Evolutionary conservation across 441 rosid species (phyloP), one percentile per base, ranked within the genome.

Genomic region (Arabidopsis hybrid): DNA sequence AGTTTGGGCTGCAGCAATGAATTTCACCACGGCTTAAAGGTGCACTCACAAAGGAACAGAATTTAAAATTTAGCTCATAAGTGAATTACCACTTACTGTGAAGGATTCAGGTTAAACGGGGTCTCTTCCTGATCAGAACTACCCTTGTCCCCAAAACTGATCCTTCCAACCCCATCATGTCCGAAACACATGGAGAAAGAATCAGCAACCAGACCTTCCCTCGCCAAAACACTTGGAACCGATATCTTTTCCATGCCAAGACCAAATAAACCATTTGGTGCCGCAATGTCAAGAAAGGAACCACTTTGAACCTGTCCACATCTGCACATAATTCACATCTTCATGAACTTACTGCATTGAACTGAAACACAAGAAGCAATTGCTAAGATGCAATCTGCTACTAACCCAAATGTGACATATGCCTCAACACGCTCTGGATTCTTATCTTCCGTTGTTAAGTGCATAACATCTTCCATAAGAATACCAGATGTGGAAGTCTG

Each of bases 401-500:
- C 93, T 74, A 67, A 89, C 99, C 97, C 89, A 35, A 87, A 91
- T 57, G 92, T 89, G 65, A 91, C 83, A 64, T 86, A 86, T 13
- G 93, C 89, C 79, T 87, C 75, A 21, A 88, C 82, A 68, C 79
- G 78, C 81, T 89, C 84, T 7, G 67, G 82, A 60, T 64, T 76
- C 63, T 72, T 63, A 65, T 87, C 82, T 74, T 85, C 92, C 0
- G 91, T 73, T 8, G 82, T 82, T 56, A 92, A 71, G 83, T 89
- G 97, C 76, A 95, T 83, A 76, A 92, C 83, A 85, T 95, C 97
- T 72, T 91, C 93, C 56, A 91, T 85, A 60, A 91, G 82, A 75
- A 92, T 69, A 51, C 97, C 97, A 7, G 94, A 85, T 40, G 96
- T 87, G 0, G 97, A 92, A 60, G 99, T 95, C 79, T 92, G 86